phyloP scores from a whole-genome alignment of 129 eudicot genomes.

The Gnaphalium uliginosum region DNA sequence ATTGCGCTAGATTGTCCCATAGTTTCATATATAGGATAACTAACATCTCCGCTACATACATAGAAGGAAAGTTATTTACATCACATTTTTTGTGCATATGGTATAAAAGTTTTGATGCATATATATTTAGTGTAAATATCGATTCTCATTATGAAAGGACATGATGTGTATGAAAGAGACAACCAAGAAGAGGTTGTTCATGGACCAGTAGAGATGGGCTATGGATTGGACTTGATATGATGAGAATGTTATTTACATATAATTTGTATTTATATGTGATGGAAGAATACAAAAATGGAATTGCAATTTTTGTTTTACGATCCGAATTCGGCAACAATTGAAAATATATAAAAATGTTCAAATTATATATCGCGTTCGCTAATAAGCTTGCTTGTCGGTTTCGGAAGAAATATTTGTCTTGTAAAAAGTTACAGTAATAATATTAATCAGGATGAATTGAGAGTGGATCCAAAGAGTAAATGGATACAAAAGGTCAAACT shows the following conservation, averaged over 20 bases:
- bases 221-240: too few relatives aligned
- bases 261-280: too few relatives aligned
- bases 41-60: not conserved
- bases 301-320: too few relatives aligned
- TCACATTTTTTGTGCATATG: not conserved
- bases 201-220: too few relatives aligned
- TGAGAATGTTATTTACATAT: too few relatives aligned
- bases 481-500: conserved; percentile 16
- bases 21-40: not conserved
- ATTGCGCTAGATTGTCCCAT: not conserved
- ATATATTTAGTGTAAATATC: not conserved
- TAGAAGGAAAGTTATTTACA: not conserved
- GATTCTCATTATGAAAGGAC: too few relatives aligned
- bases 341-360: too few relatives aligned
- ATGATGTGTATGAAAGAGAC: not conserved
- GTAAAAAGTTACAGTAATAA: not conserved
- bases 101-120: not conserved
- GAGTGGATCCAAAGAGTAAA: not conserved
- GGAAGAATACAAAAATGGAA: too few relatives aligned
- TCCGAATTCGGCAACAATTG: too few relatives aligned
- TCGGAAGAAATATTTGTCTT: not conserved
- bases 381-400: too few relatives aligned
- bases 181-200: too few relatives aligned
- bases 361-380: too few relatives aligned
- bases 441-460: not conserved